These are phyloP conservation scores for Fusarium papillatum DNA, from an alignment of 2,329 filamentous ascomycete genomes.

Conservation along the genomic window DNA sequence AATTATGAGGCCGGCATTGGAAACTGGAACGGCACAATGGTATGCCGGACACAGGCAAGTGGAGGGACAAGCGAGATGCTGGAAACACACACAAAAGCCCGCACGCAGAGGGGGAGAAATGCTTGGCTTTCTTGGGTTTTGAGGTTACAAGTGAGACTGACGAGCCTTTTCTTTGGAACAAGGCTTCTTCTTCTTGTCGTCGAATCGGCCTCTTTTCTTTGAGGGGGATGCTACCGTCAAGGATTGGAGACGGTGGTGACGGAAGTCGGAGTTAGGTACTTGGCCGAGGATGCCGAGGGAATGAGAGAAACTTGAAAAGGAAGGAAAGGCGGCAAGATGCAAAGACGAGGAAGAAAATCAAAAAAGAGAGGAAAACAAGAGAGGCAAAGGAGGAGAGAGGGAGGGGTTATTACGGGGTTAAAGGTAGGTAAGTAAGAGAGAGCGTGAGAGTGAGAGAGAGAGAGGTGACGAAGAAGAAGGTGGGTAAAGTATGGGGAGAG, in stretches of 20 bases:
- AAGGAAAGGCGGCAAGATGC: conserved; percentile 19
- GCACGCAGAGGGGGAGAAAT: conserved; percentile 21
- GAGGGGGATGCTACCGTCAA: conserved; percentile 2
- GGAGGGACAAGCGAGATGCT: conserved; percentile 31
- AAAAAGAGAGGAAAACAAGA: background rate
- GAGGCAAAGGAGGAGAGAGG: conserved; percentile 26
- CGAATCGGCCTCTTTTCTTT: conserved; percentile 9
- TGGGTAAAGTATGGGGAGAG: conserved; percentile 25
- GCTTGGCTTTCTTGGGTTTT: conserved; percentile 27
- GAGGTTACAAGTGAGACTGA: conserved; percentile 30
- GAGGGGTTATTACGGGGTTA: conserved; percentile 35
- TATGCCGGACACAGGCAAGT: conserved; percentile 33
- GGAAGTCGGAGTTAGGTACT: conserved; percentile 22
- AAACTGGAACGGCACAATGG: conserved; percentile 35
- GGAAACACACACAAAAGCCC: conserved; percentile 26
- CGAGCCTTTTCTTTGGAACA: conserved; percentile 30
- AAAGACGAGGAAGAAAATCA: background rate
- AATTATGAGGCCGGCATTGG: conserved; percentile 46
- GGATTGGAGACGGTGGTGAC: background rate
- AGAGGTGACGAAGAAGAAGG: conserved; percentile 21
- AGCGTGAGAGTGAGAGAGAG: conserved; percentile 22
- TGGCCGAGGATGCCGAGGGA: conserved; percentile 19
- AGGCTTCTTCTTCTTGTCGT: conserved; percentile 11
- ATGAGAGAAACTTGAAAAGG: conserved; percentile 22
- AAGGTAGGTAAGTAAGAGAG: conserved; percentile 15